These are phyloP conservation scores for Populus tremula DNA, from an alignment of 345 rosid genomes.

Conservation along the genomic window DNA sequence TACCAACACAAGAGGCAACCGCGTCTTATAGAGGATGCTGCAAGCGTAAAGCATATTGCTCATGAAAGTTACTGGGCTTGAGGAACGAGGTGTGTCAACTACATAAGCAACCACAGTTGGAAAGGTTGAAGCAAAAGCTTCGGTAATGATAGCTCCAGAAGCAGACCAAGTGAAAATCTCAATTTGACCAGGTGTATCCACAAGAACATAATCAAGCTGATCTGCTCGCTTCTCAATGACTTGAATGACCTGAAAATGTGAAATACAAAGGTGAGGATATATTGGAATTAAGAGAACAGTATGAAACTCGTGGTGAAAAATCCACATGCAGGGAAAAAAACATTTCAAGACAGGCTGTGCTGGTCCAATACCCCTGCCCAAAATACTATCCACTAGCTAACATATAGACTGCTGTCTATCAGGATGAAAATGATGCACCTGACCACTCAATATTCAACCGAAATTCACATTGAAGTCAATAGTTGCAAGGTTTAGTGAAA, in stretches of 20 bases:
- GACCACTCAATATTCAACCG: neutral
- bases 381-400: neutral
- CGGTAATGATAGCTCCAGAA: conserved; percentile 87
- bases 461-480: neutral
- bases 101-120: conserved; percentile 72
- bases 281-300: neutral
- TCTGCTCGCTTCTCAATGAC: conserved; percentile 78
- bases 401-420: neutral
- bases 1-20: conserved; percentile 71
- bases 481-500: neutral
- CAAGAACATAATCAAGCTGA: conserved; percentile 82
- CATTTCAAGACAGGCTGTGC: neutral
- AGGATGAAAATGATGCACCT: neutral
- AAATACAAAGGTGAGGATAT: neutral
- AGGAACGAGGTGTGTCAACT: conserved; percentile 79
- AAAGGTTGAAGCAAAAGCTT: conserved; percentile 84
- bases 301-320: neutral
- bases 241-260: conserved; percentile 49
- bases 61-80: conserved; percentile 75
- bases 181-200: conserved; percentile 89
- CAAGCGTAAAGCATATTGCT: conserved; percentile 90
- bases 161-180: conserved; percentile 95
- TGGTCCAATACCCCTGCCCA: neutral
- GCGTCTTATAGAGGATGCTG: conserved; percentile 79
- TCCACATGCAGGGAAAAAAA: neutral